These are phyloP conservation scores for Pseudocercospora cruenta DNA, from an alignment of 2,329 filamentous ascomycete species.

Conservation along the genomic window DNA sequence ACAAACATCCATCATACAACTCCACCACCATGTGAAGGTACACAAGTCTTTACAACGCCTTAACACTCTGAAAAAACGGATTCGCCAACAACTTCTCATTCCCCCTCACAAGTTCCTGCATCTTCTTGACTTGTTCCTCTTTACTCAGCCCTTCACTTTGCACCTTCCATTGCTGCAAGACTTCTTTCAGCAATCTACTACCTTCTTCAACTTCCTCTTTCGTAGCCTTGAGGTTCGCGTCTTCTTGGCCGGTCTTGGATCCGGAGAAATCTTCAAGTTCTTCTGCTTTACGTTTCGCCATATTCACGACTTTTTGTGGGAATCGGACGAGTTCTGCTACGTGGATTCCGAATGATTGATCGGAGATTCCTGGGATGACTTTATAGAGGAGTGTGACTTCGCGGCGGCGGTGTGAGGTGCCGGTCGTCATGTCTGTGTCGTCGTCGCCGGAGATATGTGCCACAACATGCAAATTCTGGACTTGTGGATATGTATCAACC, in stretches of 20 bases:
- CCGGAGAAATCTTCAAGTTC: slow-evolving; percentile 95
- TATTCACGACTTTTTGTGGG: slow-evolving; percentile 94
- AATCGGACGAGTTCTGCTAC: slow-evolving; percentile 96
- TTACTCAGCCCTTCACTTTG: slow-evolving; percentile 61
- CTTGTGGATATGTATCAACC: slow-evolving; percentile 81
- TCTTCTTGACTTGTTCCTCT: slow-evolving; percentile 75
- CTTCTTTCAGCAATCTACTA: slow-evolving; percentile 78
- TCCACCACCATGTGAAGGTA: neutral
- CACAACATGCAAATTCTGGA: slow-evolving; percentile 92
- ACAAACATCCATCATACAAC: neutral
- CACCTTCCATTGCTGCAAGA: slow-evolving; percentile 83
- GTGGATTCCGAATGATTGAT: slow-evolving; percentile 98
- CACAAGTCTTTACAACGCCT: slow-evolving; percentile 47
- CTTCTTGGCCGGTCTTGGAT: slow-evolving; percentile 61
- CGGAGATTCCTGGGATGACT: slow-evolving; percentile 91
- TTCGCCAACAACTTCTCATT: slow-evolving; percentile 68
- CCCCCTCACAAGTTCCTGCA: slow-evolving; percentile 76
- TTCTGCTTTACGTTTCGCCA: slow-evolving; percentile 99
- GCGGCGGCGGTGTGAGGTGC: slow-evolving; percentile 57
- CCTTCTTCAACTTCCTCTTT: slow-evolving; percentile 90
- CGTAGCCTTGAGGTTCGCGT: slow-evolving; percentile 63
- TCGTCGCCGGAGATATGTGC: slow-evolving; percentile 74
- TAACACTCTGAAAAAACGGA: slow-evolving; percentile 67
- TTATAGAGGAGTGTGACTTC: slow-evolving; percentile 97
- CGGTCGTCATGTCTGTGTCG: slow-evolving; percentile 44